phyloP scores from a whole-genome alignment of 441 rosid genomes.

The Euphorbia celastroides region DNA sequence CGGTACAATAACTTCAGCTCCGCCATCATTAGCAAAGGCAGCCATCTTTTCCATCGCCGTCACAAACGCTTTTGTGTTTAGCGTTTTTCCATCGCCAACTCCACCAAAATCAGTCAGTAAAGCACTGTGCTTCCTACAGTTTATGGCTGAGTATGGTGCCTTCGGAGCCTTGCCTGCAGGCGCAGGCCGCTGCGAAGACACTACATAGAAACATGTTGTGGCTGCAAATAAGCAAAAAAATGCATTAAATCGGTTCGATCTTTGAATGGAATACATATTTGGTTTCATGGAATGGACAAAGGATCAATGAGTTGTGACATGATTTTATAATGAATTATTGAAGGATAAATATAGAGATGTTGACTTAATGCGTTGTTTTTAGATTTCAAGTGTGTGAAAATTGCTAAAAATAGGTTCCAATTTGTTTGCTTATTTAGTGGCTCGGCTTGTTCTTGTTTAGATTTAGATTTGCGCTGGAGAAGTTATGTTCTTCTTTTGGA shows the following conservation, averaged over 20 bases:
- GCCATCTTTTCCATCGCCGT: constrained; percentile 39
- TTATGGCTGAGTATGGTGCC: constrained; percentile 32
- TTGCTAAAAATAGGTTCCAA: not conserved
- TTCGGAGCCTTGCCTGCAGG: not conserved
- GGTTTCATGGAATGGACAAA: not conserved
- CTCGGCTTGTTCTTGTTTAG: not conserved
- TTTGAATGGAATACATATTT: not conserved
- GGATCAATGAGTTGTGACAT: not conserved
- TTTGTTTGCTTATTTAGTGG: not conserved
- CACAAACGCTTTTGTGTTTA: constrained; percentile 46
- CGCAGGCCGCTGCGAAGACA: not conserved
- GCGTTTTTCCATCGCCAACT: constrained; percentile 67
- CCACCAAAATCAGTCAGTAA: constrained; percentile 65
- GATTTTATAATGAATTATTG: not conserved
- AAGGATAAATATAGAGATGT: not conserved
- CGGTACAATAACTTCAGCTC: constrained; percentile 60
- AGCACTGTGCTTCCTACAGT: constrained; percentile 58
- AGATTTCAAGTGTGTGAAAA: not conserved
- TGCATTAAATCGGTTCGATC: not conserved
- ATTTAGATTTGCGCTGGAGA: not conserved
- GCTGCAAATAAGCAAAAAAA: not conserved
- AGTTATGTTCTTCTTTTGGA: not conserved
- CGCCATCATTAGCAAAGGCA: constrained; percentile 41
- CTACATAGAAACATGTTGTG: not conserved
- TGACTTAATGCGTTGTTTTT: not conserved